These are phyloP conservation scores for Rhodotorula graminis DNA, from an alignment of 768 basidiomycete species.

Conservation along the genomic window DNA sequence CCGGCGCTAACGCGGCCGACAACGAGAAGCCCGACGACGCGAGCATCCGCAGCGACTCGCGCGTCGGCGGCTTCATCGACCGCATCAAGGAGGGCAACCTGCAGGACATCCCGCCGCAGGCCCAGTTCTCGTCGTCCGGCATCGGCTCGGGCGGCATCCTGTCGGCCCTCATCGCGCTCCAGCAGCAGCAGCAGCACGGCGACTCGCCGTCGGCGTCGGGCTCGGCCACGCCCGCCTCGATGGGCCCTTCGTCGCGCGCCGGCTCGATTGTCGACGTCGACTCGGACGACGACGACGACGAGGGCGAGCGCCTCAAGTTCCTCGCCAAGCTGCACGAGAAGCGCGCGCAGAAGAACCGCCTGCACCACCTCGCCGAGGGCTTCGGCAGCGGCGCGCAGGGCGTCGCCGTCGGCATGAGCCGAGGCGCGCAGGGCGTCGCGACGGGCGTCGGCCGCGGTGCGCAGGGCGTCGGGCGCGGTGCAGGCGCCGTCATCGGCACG, in stretches of 20 bases:
- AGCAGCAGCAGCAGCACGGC: conserved; percentile 51
- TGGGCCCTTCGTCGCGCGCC: conserved; percentile 44
- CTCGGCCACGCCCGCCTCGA: conserved; percentile 40
- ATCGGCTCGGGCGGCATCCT: conserved; percentile 56
- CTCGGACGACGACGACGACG: conserved; percentile 41
- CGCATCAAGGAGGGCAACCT: conserved; percentile 34
- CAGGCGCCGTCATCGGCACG: conserved; percentile 21
- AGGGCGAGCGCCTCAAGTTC: conserved; percentile 37
- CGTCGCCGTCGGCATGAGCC: conserved; percentile 8
- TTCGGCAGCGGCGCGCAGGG: conserved; percentile 19
- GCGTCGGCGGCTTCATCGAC: conserved; percentile 28
- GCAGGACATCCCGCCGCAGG: conserved; percentile 29
- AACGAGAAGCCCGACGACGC: conserved; percentile 9
- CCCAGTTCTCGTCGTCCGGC: conserved; percentile 10
- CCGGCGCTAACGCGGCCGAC: not conserved
- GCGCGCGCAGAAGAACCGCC: conserved; percentile 25
- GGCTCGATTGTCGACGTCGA: conserved; percentile 41
- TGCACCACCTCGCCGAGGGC: conserved; percentile 11
- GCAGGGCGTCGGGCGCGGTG: conserved; percentile 13
- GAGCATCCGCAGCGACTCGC: conserved; percentile 5
- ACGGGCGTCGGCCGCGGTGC: no score
- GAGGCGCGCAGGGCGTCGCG: no score
- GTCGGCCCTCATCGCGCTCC: conserved; percentile 62
- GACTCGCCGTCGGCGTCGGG: conserved; percentile 11
- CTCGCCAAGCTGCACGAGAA: conserved; percentile 40